Percentiles rank a stretch among this genome's conserved stretches.
Evolutionary conservation across 345 rosid species (phyloP).

Genomic region (Salix koriyanagi): DNA sequence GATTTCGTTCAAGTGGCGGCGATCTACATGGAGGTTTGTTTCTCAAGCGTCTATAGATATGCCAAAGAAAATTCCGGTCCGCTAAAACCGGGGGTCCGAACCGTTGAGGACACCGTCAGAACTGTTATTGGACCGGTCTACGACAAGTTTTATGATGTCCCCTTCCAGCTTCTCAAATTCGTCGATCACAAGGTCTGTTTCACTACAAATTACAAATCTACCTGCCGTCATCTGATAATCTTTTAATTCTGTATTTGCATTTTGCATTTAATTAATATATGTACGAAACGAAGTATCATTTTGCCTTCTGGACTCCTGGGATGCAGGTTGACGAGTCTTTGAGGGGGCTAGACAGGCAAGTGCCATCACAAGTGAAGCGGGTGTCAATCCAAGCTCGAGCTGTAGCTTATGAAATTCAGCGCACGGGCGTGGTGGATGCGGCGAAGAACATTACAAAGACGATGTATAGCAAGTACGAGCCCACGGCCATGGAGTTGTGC

Average conservation of each 20-base stretch:
- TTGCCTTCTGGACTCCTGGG: not conserved
- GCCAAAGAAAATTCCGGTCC: conserved; percentile 81
- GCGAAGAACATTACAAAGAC: conserved; percentile 37
- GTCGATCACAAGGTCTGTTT: conserved; percentile 58
- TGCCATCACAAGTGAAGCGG: conserved; percentile 61
- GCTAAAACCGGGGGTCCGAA: conserved; percentile 55
- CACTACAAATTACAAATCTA: not conserved
- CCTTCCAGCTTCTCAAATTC: conserved; percentile 56
- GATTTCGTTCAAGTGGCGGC: conserved; percentile 52
- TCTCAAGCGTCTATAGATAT: conserved; percentile 48
- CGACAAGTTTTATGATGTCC: conserved; percentile 53
- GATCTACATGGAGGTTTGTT: conserved; percentile 39
- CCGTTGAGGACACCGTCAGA: conserved; percentile 53
- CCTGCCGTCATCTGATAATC: not conserved
- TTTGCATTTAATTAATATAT: not conserved
- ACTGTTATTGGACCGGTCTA: conserved; percentile 61
- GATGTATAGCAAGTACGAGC: conserved; percentile 40
- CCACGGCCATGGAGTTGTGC: conserved; percentile 44
- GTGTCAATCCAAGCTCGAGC: conserved; percentile 52
- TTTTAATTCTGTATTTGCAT: not conserved
- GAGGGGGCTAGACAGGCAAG: conserved; percentile 40
- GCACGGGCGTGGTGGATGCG: conserved; percentile 46
- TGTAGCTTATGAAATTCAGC: conserved; percentile 56
- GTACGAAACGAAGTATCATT: not conserved
- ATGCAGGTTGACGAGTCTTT: conserved; percentile 55